Evolutionary conservation across 805 yeast genomes (phyloP), one percentile per base, ranked within the genome.

Genomic region (Yamadazyma sp.): DNA sequence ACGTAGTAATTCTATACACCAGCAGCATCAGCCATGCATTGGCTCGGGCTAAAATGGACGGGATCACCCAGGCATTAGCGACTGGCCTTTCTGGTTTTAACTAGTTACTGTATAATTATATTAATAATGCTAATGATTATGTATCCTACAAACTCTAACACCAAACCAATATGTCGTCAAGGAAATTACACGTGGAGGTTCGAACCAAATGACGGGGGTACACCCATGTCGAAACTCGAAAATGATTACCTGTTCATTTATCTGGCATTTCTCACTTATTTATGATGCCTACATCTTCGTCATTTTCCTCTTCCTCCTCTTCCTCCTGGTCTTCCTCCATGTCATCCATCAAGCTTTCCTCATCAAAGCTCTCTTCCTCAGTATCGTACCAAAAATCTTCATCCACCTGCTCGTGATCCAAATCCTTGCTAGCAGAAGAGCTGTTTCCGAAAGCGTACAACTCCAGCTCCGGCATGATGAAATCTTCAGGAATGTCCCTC

Each of bases 401-500:
- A 48, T 84, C 90, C 22, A 82, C 81, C 4, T 77, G 80, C 35
- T 81, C 79, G 28, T 70, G 73, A 29, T 67, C 73, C 11, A 53
- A 59, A 23, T 68, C 79, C 41, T 68, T 71, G 44, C 55, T 55
- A 20, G 57, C 52, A 11, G 49, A 56, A 50, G 48, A 55, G 44
- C 53, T 53, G 40, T 53, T 56, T 26, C 68, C 62, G 40, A 57
- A 67, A 19, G 72, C 73, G 32, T 46, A 55, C 35, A 74, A 75
- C 36, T 79, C 84, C 13, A 78, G 71, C 26, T 78, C 77, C 20
- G 96, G 96, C 77, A 89, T 80, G 28, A 73, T 73, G 54, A 88
- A 90, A 35, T 86, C 97, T 29, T 73, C 78, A 17, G 98, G 98
- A 32, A 90, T 88, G 60, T 88, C 93, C 41, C 77, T 76, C 55